Evolutionary conservation across 2,329 filamentous ascomycete genomes (phyloP).

Genomic region (Daldinia sp.): DNA sequence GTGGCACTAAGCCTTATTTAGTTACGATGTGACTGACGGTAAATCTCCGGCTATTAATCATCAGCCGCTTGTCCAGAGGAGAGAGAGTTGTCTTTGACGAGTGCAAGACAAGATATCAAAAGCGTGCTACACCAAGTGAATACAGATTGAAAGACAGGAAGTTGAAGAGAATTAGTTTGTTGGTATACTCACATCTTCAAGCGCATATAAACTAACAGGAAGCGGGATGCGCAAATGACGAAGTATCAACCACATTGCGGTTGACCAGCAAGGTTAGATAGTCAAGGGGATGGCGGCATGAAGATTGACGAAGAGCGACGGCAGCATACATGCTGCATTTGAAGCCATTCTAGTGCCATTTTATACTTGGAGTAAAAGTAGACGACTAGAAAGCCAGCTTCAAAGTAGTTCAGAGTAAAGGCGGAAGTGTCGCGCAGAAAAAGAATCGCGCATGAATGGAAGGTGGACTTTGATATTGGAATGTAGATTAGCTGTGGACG

Average conservation of each 20-base stretch:
- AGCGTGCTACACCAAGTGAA: constrained; percentile 9
- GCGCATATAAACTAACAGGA: background rate
- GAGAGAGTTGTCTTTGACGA: constrained; percentile 38
- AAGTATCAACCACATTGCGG: constrained; percentile 12
- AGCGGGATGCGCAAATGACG: constrained; percentile 6
- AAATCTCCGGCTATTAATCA: constrained; percentile 42
- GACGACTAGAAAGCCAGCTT: background rate
- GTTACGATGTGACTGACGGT: constrained; percentile 32
- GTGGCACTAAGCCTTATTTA: constrained; percentile 38
- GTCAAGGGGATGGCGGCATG: constrained; percentile 35
- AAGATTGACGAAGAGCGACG: constrained; percentile 32
- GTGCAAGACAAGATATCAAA: constrained; percentile 28
- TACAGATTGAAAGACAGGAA: background rate
- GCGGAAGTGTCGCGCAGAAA: constrained; percentile 24
- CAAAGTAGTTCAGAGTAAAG: background rate
- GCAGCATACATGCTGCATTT: constrained; percentile 30
- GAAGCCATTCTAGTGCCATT: constrained; percentile 5
- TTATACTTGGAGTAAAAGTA: constrained; percentile 1
- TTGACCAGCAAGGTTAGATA: constrained; percentile 20
- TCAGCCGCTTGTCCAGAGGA: constrained; percentile 42
- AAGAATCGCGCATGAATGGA: constrained; percentile 13
- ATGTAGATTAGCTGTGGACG: constrained; percentile 38
- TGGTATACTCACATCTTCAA: constrained; percentile 21
- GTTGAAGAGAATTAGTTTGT: background rate
- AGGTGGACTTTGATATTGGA: constrained; percentile 23